Conservation (phyloP, 2,329 filamentous ascomycete species). For the Bipolaris zeicola region DNA sequence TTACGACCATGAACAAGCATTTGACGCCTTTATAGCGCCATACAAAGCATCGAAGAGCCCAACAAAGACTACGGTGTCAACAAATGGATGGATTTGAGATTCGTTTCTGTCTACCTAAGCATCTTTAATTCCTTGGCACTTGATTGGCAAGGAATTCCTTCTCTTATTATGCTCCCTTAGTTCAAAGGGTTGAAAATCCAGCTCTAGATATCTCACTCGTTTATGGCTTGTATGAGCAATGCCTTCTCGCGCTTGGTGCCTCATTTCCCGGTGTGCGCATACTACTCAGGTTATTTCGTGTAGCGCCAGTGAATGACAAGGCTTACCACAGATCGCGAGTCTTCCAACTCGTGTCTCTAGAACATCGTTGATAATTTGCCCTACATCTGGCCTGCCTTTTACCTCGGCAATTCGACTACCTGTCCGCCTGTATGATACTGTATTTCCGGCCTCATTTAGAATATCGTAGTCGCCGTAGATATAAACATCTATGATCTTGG, state of each 20-base stretch:
- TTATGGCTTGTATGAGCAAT: slow-evolving; percentile 13
- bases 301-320: slow-evolving; percentile 5
- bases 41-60: slow-evolving; percentile 11
- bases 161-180: neutral
- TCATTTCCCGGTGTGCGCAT: slow-evolving; percentile 14
- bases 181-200: slow-evolving; percentile 19
- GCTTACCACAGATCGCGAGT: slow-evolving; percentile 22
- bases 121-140: slow-evolving; percentile 8
- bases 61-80: slow-evolving; percentile 5
- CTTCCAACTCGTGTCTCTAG: slow-evolving; percentile 12
- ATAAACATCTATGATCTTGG: slow-evolving; percentile 22
- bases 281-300: slow-evolving; percentile 12
- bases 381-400: slow-evolving; percentile 11
- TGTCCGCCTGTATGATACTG: slow-evolving; percentile 8
- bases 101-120: slow-evolving; percentile 1
- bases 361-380: slow-evolving; percentile 17
- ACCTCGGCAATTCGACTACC: slow-evolving; percentile 15
- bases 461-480: slow-evolving; percentile 18
- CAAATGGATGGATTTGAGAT: slow-evolving; percentile 11
- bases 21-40: slow-evolving; percentile 19
- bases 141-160: slow-evolving; percentile 9
- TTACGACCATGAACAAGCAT: slow-evolving; percentile 10
- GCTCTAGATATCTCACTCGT: slow-evolving; percentile 16
- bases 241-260: slow-evolving; percentile 6
- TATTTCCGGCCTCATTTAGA: slow-evolving; percentile 3